Evolutionary conservation across 345 rosid genomes (phyloP).

Genomic region (Gossypium thurberi): DNA sequence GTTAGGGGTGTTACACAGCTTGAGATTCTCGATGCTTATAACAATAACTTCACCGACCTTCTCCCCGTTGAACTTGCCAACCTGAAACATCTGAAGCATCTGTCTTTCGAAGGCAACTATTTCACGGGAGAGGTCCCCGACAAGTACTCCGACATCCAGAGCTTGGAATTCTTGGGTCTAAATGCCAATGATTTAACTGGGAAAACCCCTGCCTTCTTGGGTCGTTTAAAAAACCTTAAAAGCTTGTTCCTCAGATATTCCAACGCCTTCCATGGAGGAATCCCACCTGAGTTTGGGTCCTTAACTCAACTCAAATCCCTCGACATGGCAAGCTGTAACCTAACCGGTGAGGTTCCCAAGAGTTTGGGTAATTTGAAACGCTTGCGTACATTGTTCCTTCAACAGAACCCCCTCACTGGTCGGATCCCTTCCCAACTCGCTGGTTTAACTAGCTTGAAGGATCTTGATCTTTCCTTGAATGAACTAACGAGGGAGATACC

Average conservation of each 20-base stretch:
- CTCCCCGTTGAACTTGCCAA: conserved; percentile 44
- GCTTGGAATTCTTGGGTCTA: conserved; percentile 63
- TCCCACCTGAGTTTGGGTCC: conserved; percentile 68
- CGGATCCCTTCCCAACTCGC: conserved; percentile 64
- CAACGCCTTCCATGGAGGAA: conserved; percentile 48
- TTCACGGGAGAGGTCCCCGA: conserved; percentile 70
- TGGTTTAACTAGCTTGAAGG: conserved; percentile 45
- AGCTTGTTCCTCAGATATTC: conserved; percentile 50
- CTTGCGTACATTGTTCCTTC: conserved; percentile 60
- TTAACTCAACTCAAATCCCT: conserved; percentile 45
- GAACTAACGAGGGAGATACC: conserved; percentile 70
- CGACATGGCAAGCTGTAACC: conserved; percentile 58
- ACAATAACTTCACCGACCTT: conserved; percentile 56
- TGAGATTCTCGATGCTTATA: conserved; percentile 53
- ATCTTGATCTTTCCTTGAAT: conserved; percentile 68
- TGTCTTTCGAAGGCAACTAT: conserved; percentile 65
- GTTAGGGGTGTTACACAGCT: too few relatives aligned
- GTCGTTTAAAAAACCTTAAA: conserved; percentile 50
- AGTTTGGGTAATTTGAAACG: conserved; percentile 47
- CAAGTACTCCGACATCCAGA: conserved; percentile 53
- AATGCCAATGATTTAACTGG: conserved; percentile 51
- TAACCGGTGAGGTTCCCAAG: conserved; percentile 68
- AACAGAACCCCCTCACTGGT: conserved; percentile 64
- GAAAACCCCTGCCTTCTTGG: conserved; percentile 46
- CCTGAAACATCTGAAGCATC: conserved; percentile 49